These are phyloP conservation scores for Athelia sp. DNA, from an alignment of 1,284 basidiomycete genomes.

Conservation along the genomic window DNA sequence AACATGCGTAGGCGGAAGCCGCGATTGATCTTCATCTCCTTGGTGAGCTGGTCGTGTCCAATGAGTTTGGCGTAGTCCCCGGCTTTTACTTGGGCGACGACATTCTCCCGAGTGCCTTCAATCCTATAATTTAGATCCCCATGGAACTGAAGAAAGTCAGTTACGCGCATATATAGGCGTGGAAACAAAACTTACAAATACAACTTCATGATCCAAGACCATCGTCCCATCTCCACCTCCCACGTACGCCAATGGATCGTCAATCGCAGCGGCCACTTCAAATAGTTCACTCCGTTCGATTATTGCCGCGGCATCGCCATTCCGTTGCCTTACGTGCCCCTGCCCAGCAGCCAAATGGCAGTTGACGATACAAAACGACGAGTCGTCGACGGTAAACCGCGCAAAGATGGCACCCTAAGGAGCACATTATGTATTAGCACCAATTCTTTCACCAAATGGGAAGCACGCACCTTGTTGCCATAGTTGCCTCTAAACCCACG, in stretches of 20 bases:
- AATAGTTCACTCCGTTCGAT: slow-evolving; percentile 79
- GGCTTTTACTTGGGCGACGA: slow-evolving; percentile 62
- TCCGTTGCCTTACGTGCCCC: slow-evolving; percentile 74
- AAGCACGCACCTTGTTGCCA: slow-evolving; percentile 81
- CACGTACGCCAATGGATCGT: slow-evolving; percentile 64
- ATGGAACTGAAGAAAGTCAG: slow-evolving; percentile 42
- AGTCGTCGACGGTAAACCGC: slow-evolving; percentile 87
- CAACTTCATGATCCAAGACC: slow-evolving; percentile 92
- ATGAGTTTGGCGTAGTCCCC: slow-evolving; percentile 65
- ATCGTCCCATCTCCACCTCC: slow-evolving; percentile 93
- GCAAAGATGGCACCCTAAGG: slow-evolving; percentile 85
- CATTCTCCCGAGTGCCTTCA: slow-evolving; percentile 81
- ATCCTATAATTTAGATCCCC: slow-evolving; percentile 94
- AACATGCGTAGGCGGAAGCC: slow-evolving; percentile 84
- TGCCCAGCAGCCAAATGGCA: slow-evolving; percentile 96
- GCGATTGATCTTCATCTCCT: slow-evolving; percentile 84
- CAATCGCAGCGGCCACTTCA: slow-evolving; percentile 36
- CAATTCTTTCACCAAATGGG: not conserved
- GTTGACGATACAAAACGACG: slow-evolving; percentile 92
- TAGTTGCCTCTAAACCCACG: slow-evolving; percentile 89
- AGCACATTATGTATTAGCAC: slow-evolving; percentile 4
- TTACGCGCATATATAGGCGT: slow-evolving; percentile 1
- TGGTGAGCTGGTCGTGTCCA: slow-evolving; percentile 83
- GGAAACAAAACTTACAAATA: slow-evolving; percentile 62
- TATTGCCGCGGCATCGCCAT: slow-evolving; percentile 82